These are phyloP conservation scores for Pyracantha coccinea DNA, from an alignment of 331 rosid genomes.

Conservation along the genomic window DNA sequence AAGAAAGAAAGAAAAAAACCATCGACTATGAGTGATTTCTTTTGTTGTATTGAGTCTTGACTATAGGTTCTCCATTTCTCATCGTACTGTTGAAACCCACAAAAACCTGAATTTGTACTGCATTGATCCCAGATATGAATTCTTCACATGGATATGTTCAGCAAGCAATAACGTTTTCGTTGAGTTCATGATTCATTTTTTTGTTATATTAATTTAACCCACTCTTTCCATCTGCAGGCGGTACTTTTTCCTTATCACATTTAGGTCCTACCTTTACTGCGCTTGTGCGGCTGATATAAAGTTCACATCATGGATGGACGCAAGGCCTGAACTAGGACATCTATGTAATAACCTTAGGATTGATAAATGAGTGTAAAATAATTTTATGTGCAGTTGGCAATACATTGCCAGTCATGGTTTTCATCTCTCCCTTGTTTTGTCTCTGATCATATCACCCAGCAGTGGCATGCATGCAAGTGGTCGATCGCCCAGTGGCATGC, in stretches of 20 bases:
- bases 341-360: slow-evolving; percentile 72
- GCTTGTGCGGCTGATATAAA: slow-evolving; percentile 28
- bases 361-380: slow-evolving; percentile 32
- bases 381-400: slow-evolving; percentile 11
- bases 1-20: no score
- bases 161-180: neutral
- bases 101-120: neutral
- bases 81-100: neutral
- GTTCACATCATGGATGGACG: slow-evolving; percentile 67
- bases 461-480: no score
- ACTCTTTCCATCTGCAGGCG: slow-evolving; percentile 48
- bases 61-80: neutral
- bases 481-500: no score
- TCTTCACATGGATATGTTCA: neutral
- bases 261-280: slow-evolving; percentile 73
- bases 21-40: neutral
- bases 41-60: neutral
- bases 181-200: no score
- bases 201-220: no score
- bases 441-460: neutral
- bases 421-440: neutral
- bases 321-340: slow-evolving; percentile 84
- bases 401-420: slow-evolving; percentile 1
- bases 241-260: slow-evolving; percentile 63
- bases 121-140: neutral